Evolutionary conservation across 2,329 filamentous ascomycete genomes (phyloP), one percentile per base, ranked within the genome.

Genomic region (Ceratocystis huliohia): DNA sequence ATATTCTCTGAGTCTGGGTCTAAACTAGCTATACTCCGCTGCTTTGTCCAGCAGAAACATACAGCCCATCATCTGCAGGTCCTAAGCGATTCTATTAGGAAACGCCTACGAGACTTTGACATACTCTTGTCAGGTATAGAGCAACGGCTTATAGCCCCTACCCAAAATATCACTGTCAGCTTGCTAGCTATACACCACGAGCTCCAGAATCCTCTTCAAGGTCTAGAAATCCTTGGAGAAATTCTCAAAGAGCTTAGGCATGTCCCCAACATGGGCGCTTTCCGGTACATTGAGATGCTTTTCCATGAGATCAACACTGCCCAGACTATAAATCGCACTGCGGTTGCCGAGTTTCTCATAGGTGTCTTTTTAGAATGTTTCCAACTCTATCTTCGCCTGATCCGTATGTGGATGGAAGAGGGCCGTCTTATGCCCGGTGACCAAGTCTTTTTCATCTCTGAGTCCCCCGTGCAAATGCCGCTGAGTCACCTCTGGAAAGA

Each of bases 341-440:
- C 74, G 0, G 78, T 82, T 0, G 94, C 89, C 72, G 74, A 78
- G 48, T 85, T 83, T 48, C 78, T 94, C 4, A 84, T 84, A 1
- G 77, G 78, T 0, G 79, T 94, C 2, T 94, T 96, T 72, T 86
- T 94, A 66, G 82, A 88, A 59, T 96, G 90, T 72, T 88, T 96
- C 67, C 83, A 86, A 67, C 85, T 90, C 1, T 97, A 96, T 73
- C 80, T 95, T 46, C 85, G 85, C 48, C 89, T 91, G 0, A 87
- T 96, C 57, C 82, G 86, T 45, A 77, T 81, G 17, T 97, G 93
- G 93, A 93, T 96, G 85, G 85, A 90, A 71, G 81, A 84, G 46
- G 93, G 93, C 0, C 83, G 85, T 65, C 76, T 96, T 2, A 78
- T 83, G 1, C 76, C 81, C 0, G 80, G 81, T 1, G 86, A 91